Base-by-base conservation (phyloP, 163 green algal species). In the Picocystis sp. region DNA sequence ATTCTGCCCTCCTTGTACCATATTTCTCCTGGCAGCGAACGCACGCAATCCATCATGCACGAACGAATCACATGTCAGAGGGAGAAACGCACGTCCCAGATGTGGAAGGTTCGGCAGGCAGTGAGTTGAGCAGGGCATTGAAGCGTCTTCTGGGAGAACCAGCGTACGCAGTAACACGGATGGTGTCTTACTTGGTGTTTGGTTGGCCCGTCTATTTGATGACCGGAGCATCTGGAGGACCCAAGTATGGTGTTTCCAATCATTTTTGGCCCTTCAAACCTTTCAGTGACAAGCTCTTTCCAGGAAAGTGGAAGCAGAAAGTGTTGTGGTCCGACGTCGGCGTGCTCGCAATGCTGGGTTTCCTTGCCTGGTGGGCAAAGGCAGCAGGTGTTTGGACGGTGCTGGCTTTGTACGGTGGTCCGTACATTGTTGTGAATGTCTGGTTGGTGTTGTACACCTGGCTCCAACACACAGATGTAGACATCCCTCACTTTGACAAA, bases 1-100 rank as follows among this genome's bases (percentile, higher is more conserved):
- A 69, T 57, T 58, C 56, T 15, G 47, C 50, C 33, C 53, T 70
- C 10, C 54, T 70, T 10, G 62, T 70, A 1, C 62, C 62, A 25
- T 70, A 70, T 47, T 70, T 70, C 22, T 70, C 62, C 34, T 70
- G 62, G 62, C 62, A 70, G 51, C 56, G 62, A n/a, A 54, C 25
- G 3, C 62, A 70, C 56, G 62, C 62, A 42, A 54, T 70, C 22
- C 62, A 70, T 48, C 62, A 70, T 53, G 53, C 56, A 46, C 47
- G 57, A 9, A 70, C 62, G 38, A 70, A 70, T 43, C 62, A 70
- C 51, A 42, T 70, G 5, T 43, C 38, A 38, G 62, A 70, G 52
- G 62, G 62, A n/a, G 62, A 70, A 54, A 70, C 62, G 15, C 62
- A 70, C 62, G 62, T 70, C 1, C 62, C 62, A 0, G 23, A 24